Base-by-base conservation (phyloP, 495 filamentous ascomycete species). In the Penicillium flavigenum region DNA sequence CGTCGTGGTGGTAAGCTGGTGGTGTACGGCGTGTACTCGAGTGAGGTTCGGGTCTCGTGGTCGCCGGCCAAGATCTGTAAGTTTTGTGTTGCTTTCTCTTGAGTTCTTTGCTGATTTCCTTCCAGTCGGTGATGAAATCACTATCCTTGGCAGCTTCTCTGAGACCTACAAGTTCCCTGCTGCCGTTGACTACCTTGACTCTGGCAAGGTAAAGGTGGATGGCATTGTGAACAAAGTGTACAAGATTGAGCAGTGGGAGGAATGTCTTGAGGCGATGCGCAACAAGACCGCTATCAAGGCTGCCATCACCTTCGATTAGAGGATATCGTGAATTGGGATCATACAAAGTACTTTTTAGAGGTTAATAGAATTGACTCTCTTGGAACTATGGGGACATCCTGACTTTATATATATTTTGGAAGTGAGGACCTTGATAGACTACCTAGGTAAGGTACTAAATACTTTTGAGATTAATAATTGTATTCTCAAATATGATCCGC, bases 121-220 rank as follows among this genome's bases (percentile, higher is more conserved):
- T 31, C 20, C 50, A 74, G 74, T 76, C 53, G 72, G 72, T 47
- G 76, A 85, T 62, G 86, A 88, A 64, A 88, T 89, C 63, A 88
- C 83, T 57, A 86, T 90, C 59, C 70, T 89, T 39, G 85, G 86
- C 27, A 85, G 79, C 38, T 89, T 88, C 77, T 85, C 80, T 29
- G 84, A 89, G 64, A 83, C 83, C 16, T 86, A 86, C 75, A 88
- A 88, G 79, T 90, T 87, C 79, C 85, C 86, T 4, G 80, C 86
- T 29, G 86, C 86, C 8, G 83, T 89, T 57, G 81, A 85, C 71
- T 88, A 88, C 70, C 79, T 87, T 36, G 86, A 88, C 63, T 81
- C 74, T 7, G 85, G 79, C 47, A 86, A 86, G 74, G 79, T 88
- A 53, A 87, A 83, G 71, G 77, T 82, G 19, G 65, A 72, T 26